Evolutionary conservation across 2,329 filamentous ascomycete genomes (phyloP).

Genomic region (Pseudocercospora fuligena): DNA sequence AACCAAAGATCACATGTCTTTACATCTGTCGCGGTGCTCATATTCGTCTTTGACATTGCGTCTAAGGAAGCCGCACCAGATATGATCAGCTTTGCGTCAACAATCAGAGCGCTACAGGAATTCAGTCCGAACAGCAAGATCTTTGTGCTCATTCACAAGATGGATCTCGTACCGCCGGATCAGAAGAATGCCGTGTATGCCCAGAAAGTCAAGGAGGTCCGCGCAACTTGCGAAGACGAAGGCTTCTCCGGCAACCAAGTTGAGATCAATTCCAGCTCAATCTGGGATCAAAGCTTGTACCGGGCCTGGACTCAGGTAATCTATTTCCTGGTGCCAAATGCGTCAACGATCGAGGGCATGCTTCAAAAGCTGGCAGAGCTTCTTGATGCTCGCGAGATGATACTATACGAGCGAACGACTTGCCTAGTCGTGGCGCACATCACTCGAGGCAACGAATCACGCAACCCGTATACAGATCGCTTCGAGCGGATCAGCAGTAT

Average conservation of each 20-base stretch:
- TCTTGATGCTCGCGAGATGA: constrained; percentile 89
- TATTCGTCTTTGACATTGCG: constrained; percentile 99
- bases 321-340: constrained; percentile 94
- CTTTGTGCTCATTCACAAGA: constrained; percentile 97
- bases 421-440: constrained; percentile 96
- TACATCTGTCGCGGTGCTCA: constrained; percentile 91
- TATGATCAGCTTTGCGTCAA: constrained; percentile 86
- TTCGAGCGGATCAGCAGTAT: constrained; percentile 97
- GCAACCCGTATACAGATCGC: constrained; percentile 87
- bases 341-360: constrained; percentile 84
- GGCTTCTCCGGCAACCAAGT: constrained; percentile 64
- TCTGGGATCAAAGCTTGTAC: constrained; percentile 98
- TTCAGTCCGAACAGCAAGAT: constrained; percentile 81
- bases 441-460: constrained; percentile 71
- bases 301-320: constrained; percentile 99
- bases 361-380: constrained; percentile 80
- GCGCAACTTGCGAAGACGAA: constrained; percentile 67
- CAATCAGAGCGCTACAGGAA: constrained; percentile 85
- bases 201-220: constrained; percentile 77
- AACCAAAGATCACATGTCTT: constrained; percentile 97
- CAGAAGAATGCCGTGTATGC: constrained; percentile 82
- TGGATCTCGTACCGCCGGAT: constrained; percentile 87
- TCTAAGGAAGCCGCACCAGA: constrained; percentile 93
- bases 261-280: constrained; percentile 90
- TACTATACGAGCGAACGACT: constrained; percentile 92